These are phyloP conservation scores for Oxytropis ochrocephala DNA, from an alignment of 306 rosid genomes.

Conservation along the genomic window DNA sequence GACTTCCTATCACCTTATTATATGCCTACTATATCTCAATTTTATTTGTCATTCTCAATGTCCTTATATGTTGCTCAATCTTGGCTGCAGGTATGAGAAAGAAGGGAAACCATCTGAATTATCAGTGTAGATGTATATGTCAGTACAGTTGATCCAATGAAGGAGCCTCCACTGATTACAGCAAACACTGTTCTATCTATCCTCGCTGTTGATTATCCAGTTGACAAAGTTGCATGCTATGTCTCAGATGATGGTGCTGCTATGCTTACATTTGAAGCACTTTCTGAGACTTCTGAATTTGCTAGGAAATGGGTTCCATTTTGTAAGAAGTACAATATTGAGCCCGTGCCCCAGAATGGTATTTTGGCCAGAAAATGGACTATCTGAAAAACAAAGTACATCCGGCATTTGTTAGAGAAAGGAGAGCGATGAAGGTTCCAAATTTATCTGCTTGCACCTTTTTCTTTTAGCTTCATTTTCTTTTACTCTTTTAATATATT, in stretches of 20 bases:
- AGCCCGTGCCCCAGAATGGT: constrained; percentile 88
- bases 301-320: constrained; percentile 86
- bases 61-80: constrained; percentile 1
- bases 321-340: constrained; percentile 51
- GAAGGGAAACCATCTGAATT: constrained; percentile 76
- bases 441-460: not conserved
- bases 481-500: too few species aligned
- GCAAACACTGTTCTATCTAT: constrained; percentile 80
- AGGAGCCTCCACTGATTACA: constrained; percentile 78
- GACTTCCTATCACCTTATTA: not conserved
- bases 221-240: constrained; percentile 75
- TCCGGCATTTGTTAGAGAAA: constrained; percentile 64
- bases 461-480: too few species aligned
- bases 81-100: constrained; percentile 63
- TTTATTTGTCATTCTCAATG: not conserved
- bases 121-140: constrained; percentile 59
- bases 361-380: constrained; percentile 63
- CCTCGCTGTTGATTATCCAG: constrained; percentile 73
- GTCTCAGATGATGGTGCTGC: constrained; percentile 95
- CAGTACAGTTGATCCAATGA: constrained; percentile 77
- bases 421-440: constrained; percentile 76
- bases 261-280: constrained; percentile 81
- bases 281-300: constrained; percentile 75
- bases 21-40: not conserved
- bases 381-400: constrained; percentile 71